Conservation (phyloP, 345 rosid genomes). For the Eucalyptus caleyi region DNA sequence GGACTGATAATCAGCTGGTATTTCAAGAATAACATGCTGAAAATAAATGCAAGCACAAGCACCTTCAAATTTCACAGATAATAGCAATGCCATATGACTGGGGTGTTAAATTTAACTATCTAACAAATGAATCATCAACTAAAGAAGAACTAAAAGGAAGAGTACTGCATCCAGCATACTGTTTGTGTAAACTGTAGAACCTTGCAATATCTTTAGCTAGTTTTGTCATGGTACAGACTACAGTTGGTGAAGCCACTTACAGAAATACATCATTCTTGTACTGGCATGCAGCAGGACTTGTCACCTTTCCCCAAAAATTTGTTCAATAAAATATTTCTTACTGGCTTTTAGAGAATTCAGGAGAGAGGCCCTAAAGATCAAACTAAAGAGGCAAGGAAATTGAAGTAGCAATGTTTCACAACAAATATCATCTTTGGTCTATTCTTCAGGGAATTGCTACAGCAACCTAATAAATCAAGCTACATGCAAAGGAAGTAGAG, state of each 20-base stretch:
- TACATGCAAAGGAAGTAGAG: background rate
- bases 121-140: background rate
- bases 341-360: background rate
- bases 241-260: background rate
- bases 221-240: background rate
- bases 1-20: background rate
- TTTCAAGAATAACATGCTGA: background rate
- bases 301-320: background rate
- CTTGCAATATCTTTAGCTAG: background rate
- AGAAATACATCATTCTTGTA: background rate
- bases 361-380: background rate
- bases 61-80: background rate
- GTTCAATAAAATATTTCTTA: background rate
- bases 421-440: background rate
- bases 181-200: background rate
- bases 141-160: background rate
- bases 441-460: background rate
- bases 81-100: background rate
- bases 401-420: background rate
- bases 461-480: background rate
- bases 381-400: background rate
- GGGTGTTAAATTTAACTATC: background rate
- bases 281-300: background rate
- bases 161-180: background rate
- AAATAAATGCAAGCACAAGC: background rate